Conservation (phyloP, 805 yeast species). For the Ogataea glucozyma region DNA sequence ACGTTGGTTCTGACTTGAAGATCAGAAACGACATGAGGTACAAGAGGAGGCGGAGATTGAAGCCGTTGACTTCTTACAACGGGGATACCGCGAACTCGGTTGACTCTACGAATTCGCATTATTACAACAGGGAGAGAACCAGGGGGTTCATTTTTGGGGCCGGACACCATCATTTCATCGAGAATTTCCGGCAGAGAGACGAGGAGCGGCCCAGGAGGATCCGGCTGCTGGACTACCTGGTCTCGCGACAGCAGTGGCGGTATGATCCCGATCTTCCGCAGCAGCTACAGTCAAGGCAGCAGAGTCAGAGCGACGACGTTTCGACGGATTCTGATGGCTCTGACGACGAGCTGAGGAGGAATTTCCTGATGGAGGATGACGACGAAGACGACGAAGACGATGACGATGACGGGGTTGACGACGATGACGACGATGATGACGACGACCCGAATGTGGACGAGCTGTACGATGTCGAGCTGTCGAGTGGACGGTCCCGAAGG, state of each 20-base stretch:
- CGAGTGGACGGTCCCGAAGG: constrained; percentile 35
- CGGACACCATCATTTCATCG: constrained; percentile 19
- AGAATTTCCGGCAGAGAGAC: constrained; percentile 18
- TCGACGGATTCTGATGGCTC: constrained; percentile 22
- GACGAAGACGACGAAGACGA: constrained; percentile 13
- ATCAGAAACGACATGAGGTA: constrained; percentile 33
- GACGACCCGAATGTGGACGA: constrained; percentile 25
- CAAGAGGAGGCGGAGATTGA: constrained; percentile 32
- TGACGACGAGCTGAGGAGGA: constrained; percentile 20
- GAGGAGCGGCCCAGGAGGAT: constrained; percentile 24
- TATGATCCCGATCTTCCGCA: constrained; percentile 17
- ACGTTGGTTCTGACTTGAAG: constrained; percentile 17
- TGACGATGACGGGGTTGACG: constrained; percentile 18
- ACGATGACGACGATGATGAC: constrained; percentile 25
- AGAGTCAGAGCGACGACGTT: constrained; percentile 14
- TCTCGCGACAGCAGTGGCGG: constrained; percentile 25
- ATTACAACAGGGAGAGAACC: constrained; percentile 17
- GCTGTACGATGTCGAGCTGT: constrained; percentile 27
- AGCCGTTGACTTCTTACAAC: constrained; percentile 15
- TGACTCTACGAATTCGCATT: constrained; percentile 13
- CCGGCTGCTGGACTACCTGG: constrained; percentile 23
- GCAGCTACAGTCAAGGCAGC: constrained; percentile 15
- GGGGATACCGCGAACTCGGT: constrained; percentile 6
- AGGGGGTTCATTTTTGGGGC: constrained; percentile 23
- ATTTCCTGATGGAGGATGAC: constrained; percentile 16